Evolutionary conservation across 2,329 filamentous ascomycete species (phyloP).

Genomic region (Neurospora crassa): DNA sequence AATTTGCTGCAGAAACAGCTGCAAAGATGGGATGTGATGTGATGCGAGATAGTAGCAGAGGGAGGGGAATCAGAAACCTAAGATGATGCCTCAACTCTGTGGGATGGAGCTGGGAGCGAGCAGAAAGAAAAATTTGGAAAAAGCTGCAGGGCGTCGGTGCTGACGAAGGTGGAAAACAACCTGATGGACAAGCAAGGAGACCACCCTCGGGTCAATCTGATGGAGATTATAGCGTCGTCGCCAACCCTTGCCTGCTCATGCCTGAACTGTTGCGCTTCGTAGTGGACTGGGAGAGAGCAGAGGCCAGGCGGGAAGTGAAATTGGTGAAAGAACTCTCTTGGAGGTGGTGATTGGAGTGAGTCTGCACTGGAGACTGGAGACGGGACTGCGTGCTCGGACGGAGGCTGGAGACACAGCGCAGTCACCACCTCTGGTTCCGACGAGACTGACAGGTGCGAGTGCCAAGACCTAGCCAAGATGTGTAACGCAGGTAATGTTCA

Average conservation of each 20-base stretch:
- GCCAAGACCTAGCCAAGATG: neutral
- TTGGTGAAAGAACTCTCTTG: neutral
- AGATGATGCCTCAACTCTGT: neutral
- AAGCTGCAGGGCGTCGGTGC: slow-evolving; percentile 1
- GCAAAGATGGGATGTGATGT: neutral
- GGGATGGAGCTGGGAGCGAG: neutral
- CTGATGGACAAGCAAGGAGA: neutral
- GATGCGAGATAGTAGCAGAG: neutral
- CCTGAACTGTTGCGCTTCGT: neutral
- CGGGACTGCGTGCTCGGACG: neutral
- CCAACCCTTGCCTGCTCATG: neutral
- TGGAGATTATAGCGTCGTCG: neutral
- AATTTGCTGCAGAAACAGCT: neutral
- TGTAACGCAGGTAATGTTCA: neutral
- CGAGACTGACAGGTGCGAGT: neutral
- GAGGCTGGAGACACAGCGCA: neutral
- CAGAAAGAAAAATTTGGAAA: slow-evolving; percentile 1
- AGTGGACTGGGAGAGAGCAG: neutral
- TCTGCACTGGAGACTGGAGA: neutral
- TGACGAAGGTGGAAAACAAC: slow-evolving; percentile 1
- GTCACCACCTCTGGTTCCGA: neutral
- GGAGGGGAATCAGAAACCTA: neutral
- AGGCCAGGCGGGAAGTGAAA: neutral
- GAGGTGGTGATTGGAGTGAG: neutral
- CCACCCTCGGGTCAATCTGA: neutral